Evolutionary conservation across 306 rosid species (phyloP).

Genomic region (Benincasa hispida): DNA sequence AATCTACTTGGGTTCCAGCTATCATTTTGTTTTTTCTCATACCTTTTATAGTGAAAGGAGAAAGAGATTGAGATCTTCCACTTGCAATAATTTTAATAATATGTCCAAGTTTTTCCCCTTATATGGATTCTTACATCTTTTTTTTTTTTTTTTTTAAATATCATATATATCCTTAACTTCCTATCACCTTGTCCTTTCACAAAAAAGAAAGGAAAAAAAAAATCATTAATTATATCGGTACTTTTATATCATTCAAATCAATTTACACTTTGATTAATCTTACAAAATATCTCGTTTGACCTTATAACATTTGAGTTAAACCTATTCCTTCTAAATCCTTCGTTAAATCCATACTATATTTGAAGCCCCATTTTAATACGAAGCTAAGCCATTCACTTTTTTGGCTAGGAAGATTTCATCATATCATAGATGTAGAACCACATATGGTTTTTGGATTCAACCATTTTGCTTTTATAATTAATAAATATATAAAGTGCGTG

Average conservation of each 20-base stretch:
- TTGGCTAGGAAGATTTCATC: background rate
- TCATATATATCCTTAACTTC: background rate
- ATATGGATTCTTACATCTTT: background rate
- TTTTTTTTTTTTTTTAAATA: background rate
- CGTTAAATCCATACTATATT: background rate
- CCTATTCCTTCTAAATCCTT: too few species aligned
- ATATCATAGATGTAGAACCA: background rate
- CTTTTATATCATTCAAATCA: too few species aligned
- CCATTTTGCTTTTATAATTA: background rate
- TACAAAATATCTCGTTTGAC: too few species aligned
- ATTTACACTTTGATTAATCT: too few species aligned
- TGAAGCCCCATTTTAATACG: background rate
- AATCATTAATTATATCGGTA: background rate
- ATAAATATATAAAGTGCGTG: background rate
- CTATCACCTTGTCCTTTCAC: background rate
- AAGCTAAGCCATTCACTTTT: background rate
- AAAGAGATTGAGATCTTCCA: background rate
- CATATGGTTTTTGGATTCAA: background rate
- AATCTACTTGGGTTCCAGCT: constrained; percentile 5
- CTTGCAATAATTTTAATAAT: background rate
- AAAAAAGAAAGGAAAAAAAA: background rate
- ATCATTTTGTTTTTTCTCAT: background rate
- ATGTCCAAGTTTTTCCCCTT: background rate
- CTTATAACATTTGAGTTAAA: too few species aligned
- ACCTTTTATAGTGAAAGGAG: background rate